Evolutionary conservation across 78 protist species (phyloP).

Genomic region (Dictyostelium intermedium): DNA sequence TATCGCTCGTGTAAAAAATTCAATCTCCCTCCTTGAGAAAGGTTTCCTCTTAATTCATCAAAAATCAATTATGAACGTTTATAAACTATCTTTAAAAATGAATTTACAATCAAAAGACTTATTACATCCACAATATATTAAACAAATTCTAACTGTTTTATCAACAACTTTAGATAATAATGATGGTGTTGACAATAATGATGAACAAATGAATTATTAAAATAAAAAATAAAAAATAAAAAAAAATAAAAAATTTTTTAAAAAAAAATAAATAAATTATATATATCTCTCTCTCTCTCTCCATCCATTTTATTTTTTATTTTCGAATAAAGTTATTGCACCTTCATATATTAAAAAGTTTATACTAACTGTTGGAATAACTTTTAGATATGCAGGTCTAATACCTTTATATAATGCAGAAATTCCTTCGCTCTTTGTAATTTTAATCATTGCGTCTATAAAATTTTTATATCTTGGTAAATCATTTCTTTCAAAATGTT

Average conservation of each 20-base stretch:
- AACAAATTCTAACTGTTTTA: constrained; percentile 40
- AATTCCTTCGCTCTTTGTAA: constrained; percentile 46
- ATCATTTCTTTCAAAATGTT: neutral
- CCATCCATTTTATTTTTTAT: neutral
- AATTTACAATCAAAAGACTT: constrained; percentile 53
- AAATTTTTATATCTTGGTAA: constrained; percentile 15
- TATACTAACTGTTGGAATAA: constrained; percentile 63
- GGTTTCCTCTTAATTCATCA: constrained; percentile 50
- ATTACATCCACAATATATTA: constrained; percentile 61
- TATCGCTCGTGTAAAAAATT: constrained; percentile 67
- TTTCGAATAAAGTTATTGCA: neutral
- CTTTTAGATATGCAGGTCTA: constrained; percentile 66
- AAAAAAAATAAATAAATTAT: neutral
- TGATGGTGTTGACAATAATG: constrained; percentile 13
- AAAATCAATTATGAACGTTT: constrained; percentile 50
- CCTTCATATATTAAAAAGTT: constrained; percentile 47
- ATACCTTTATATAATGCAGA: constrained; percentile 38
- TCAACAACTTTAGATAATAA: neutral
- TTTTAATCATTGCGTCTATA: constrained; percentile 4
- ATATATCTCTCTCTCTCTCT: neutral
- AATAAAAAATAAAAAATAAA: neutral
- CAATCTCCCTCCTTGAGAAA: constrained; percentile 11
- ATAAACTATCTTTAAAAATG: constrained; percentile 39
- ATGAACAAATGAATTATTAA: neutral
- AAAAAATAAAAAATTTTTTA: neutral